phyloP scores from a whole-genome alignment of 345 rosid species.

The Euclidium syriacum region DNA sequence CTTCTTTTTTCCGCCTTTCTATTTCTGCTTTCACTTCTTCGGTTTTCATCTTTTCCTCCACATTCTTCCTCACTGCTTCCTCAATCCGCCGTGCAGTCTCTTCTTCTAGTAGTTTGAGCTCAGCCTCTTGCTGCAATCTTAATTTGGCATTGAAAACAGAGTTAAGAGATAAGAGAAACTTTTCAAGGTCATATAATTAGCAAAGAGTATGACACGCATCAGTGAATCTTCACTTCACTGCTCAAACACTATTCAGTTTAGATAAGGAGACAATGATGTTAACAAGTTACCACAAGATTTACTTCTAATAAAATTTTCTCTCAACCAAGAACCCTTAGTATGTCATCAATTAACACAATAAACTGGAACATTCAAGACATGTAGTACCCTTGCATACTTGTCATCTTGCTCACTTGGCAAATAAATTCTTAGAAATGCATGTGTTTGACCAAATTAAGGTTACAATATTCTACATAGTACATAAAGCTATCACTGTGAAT shows the following conservation, averaged over 20 bases:
- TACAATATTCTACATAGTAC: neutral
- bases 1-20: constrained; percentile 54
- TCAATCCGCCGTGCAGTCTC: constrained; percentile 69
- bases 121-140: constrained; percentile 66
- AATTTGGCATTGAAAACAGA: neutral
- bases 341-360: neutral
- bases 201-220: neutral
- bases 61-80: constrained; percentile 72
- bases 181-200: neutral
- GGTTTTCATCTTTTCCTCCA: constrained; percentile 59
- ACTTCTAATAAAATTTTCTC: neutral
- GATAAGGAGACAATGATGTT: neutral
- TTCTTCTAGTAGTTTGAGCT: constrained; percentile 61
- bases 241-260: neutral
- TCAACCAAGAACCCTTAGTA: neutral
- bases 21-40: constrained; percentile 54
- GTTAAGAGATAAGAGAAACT: neutral
- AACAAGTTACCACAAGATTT: neutral
- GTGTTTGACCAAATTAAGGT: neutral
- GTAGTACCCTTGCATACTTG: neutral
- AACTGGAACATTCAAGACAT: neutral
- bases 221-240: neutral
- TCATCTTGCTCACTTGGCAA: neutral
- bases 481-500: neutral
- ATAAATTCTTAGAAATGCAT: neutral